Conservation (phyloP, 305 asterid species). For the Coffea humblotiana region DNA sequence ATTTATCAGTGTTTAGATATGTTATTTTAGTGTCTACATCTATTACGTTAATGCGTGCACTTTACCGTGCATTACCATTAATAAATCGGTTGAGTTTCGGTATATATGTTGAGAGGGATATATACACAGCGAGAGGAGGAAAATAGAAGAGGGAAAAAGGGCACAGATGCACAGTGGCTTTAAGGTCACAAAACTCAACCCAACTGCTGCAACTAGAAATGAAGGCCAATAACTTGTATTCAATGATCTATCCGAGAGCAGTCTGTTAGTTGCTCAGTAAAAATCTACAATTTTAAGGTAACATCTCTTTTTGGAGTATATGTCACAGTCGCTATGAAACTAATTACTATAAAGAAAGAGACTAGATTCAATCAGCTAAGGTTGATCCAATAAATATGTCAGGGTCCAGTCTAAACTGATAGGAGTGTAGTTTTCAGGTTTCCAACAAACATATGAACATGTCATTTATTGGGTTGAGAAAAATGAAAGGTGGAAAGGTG, state of each 20-base stretch:
- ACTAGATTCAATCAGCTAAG: neutral
- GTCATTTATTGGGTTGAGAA: neutral
- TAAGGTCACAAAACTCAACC: too few species aligned
- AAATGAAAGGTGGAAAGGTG: neutral
- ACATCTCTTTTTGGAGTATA: neutral
- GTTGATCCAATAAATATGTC: neutral
- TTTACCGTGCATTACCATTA: too few species aligned
- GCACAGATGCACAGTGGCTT: too few species aligned
- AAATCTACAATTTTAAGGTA: neutral
- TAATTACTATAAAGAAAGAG: neutral
- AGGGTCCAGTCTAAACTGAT: neutral
- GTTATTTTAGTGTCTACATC: too few species aligned
- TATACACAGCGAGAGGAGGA: too few species aligned
- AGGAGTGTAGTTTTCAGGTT: neutral
- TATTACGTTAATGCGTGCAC: too few species aligned
- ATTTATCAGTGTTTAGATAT: too few species aligned
- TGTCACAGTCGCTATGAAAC: neutral
- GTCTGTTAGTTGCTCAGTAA: neutral
- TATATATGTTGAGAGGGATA: too few species aligned
- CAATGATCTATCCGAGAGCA: neutral
- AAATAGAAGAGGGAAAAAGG: too few species aligned
- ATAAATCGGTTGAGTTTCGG: too few species aligned
- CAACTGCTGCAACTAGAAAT: too few species aligned
- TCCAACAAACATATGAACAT: constrained; percentile 3
- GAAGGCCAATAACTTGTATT: neutral